A percentile compares a stretch with the other conserved stretches of the same genome.
Evolutionary conservation across 108 stramenopile genomes (phyloP).

Genomic region (Nitzschia putrida): DNA sequence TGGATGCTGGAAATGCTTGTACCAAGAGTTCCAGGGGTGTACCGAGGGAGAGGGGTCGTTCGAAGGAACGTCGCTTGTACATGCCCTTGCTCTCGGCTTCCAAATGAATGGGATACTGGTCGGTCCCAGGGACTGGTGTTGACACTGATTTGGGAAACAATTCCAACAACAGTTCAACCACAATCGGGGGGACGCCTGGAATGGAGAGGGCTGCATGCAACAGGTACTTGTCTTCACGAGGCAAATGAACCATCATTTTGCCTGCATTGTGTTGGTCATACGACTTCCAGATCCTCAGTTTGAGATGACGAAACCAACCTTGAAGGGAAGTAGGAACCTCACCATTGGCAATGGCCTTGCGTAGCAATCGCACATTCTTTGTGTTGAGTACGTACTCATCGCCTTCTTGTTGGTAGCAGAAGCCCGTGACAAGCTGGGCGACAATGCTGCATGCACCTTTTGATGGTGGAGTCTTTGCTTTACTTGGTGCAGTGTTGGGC

Average conservation of each 20-base stretch:
- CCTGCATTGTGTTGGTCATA: conserved; percentile 8
- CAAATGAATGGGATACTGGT: conserved; percentile 32
- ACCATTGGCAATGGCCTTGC: conserved; percentile 5
- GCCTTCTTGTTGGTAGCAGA: conserved; percentile 10
- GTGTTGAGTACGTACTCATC: conserved; percentile 5
- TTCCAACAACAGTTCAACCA: conserved; percentile 35
- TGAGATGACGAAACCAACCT: conserved; percentile 29
- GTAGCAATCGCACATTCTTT: not conserved
- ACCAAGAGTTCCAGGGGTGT: conserved; percentile 19
- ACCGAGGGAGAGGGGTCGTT: conserved; percentile 6
- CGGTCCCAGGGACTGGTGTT: conserved; percentile 2
- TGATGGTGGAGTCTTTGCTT: too few relatives aligned
- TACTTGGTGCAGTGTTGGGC: not conserved
- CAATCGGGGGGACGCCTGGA: conserved; percentile 31
- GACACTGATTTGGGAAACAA: conserved; percentile 21
- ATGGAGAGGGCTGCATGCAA: conserved; percentile 45
- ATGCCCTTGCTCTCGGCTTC: conserved; percentile 17
- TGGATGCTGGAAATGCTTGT: conserved; percentile 9
- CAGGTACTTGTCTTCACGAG: conserved; percentile 8
- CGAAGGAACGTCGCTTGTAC: conserved; percentile 37
- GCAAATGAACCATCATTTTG: conserved; percentile 10
- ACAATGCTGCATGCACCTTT: not conserved
- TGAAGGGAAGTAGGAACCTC: conserved; percentile 10
- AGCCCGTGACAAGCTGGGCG: conserved; percentile 17
- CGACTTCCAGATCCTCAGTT: conserved; percentile 32